Conservation (phyloP, 805 yeast genomes). For the Wickerhamomyces kurtzmanii region DNA sequence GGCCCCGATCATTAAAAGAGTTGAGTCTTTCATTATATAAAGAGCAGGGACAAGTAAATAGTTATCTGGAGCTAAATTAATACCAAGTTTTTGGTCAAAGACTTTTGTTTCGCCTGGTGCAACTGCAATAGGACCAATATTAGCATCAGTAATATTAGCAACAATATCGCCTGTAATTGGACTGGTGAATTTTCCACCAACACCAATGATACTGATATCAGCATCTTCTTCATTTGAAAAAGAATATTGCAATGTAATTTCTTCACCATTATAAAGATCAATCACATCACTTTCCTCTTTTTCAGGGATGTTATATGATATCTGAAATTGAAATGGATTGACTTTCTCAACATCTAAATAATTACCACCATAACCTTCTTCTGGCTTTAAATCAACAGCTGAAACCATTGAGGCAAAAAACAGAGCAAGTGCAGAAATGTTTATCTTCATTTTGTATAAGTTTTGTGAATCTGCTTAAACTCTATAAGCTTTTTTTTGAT, state of each 20-base stretch:
- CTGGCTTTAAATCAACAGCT: constrained; percentile 10
- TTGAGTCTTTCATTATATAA: constrained; percentile 38
- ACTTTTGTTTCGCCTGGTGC: constrained; percentile 35
- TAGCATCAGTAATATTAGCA: constrained; percentile 57
- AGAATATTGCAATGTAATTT: constrained; percentile 38
- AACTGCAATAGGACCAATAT: constrained; percentile 50
- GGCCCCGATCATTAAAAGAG: constrained; percentile 45
- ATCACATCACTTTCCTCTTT: constrained; percentile 26
- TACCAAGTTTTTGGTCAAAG: constrained; percentile 50
- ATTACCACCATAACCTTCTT: constrained; percentile 6
- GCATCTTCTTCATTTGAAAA: constrained; percentile 44
- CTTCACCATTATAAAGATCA: constrained; percentile 42
- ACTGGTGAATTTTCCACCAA: constrained; percentile 55
- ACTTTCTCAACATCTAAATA: constrained; percentile 15
- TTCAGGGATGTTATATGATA: constrained; percentile 40
- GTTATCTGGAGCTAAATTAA: constrained; percentile 46
- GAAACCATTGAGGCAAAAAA: constrained; percentile 5
- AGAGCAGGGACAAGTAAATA: constrained; percentile 54
- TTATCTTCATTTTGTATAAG: too few species aligned
- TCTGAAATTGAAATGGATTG: constrained; percentile 32
- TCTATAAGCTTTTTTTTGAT: too few species aligned
- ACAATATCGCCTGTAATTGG: constrained; percentile 39
- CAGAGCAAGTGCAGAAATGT: constrained; percentile 3
- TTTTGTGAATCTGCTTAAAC: too few species aligned
- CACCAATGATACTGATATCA: constrained; percentile 48